Percentiles rank a stretch among this genome's conserved stretches.
phyloP scores from a whole-genome alignment of 805 yeast species.

The Kuraishia hungarica region DNA sequence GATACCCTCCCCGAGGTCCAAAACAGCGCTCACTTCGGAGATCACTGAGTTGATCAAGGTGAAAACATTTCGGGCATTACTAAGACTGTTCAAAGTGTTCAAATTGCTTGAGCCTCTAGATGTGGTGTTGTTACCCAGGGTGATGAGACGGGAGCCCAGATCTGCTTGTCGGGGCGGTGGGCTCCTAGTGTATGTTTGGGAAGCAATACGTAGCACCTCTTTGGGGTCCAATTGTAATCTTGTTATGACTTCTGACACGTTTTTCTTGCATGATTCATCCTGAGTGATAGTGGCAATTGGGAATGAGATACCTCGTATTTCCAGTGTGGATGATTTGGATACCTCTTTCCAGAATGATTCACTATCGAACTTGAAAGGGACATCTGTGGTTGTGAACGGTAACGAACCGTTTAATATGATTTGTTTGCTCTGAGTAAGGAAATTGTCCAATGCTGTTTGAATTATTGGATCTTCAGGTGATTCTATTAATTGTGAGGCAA shows the following conservation, averaged over 20 bases:
- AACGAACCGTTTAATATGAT: background rate
- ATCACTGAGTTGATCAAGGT: background rate
- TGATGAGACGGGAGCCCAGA: background rate
- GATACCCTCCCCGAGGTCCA: background rate
- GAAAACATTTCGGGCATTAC: too few relatives aligned
- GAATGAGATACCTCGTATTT: background rate
- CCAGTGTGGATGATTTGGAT: background rate
- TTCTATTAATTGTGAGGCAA: background rate
- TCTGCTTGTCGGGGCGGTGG: background rate
- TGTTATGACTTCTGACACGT: background rate
- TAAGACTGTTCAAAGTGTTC: background rate
- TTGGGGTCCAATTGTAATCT: background rate
- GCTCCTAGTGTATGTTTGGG: background rate
- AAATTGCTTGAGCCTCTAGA: background rate
- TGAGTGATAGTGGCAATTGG: background rate
- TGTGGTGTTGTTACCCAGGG: background rate
- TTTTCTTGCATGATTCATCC: background rate
- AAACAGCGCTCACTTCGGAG: constrained; percentile 3
- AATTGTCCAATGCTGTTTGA: background rate
- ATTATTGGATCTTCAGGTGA: background rate
- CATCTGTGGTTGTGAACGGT: background rate
- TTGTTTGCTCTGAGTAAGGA: background rate
- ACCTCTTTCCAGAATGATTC: background rate
- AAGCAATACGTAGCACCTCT: constrained; percentile 1
- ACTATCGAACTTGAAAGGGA: background rate